phyloP scores from a whole-genome alignment of 345 rosid genomes.

The Aegle marmelos region DNA sequence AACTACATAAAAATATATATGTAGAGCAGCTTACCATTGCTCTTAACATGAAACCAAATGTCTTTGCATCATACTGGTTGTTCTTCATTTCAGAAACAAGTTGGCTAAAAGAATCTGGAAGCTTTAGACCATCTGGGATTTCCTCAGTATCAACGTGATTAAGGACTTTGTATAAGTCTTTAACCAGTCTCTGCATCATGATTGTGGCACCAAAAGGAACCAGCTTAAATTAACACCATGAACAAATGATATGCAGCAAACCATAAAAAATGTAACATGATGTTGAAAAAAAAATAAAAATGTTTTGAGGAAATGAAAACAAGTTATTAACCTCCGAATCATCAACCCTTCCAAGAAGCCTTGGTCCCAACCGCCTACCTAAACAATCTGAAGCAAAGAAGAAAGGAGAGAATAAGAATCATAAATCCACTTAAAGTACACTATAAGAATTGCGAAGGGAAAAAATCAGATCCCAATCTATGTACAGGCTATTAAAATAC shows the following conservation, averaged over 20 bases:
- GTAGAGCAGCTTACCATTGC: slow-evolving; percentile 67
- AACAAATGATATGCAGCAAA: neutral
- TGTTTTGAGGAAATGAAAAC: slow-evolving; percentile 4
- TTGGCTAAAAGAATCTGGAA: slow-evolving; percentile 80
- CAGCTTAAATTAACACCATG: slow-evolving; percentile 23
- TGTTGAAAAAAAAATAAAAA: neutral
- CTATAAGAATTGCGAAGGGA: neutral
- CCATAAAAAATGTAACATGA: neutral
- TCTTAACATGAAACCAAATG: slow-evolving; percentile 70
- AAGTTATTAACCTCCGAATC: slow-evolving; percentile 75
- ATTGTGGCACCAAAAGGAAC: slow-evolving; percentile 23
- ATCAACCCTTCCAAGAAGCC: slow-evolving; percentile 85
- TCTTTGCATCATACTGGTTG: slow-evolving; percentile 84
- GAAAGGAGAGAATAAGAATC: slow-evolving; percentile 16
- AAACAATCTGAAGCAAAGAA: slow-evolving; percentile 73
- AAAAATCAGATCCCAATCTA: neutral
- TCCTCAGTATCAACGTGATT: slow-evolving; percentile 77
- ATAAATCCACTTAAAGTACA: slow-evolving; percentile 14
- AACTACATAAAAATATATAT: too few species aligned
- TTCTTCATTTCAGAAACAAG: slow-evolving; percentile 88
- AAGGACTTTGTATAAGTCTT: slow-evolving; percentile 82
- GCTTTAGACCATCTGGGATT: slow-evolving; percentile 78
- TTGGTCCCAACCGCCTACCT: slow-evolving; percentile 98
- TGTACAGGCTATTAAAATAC: neutral
- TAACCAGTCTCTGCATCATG: slow-evolving; percentile 71